A percentile compares a stretch with the other conserved stretches of the same genome.
phyloP scores from a whole-genome alignment of 139 green algal genomes.

The Yamagishiella unicocca region DNA sequence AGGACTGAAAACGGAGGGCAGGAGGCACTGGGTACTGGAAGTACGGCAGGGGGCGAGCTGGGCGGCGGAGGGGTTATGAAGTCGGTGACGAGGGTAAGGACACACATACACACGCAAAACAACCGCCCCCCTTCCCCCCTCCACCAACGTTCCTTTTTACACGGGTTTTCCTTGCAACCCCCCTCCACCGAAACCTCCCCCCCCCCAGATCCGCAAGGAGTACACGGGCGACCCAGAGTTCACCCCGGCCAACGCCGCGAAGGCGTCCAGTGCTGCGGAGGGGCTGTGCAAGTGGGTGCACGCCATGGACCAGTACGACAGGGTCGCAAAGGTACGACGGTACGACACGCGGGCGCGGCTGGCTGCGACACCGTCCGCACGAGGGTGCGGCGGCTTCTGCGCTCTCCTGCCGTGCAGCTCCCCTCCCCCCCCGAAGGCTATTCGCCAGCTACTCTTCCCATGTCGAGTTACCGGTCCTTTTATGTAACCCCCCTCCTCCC shows the following conservation, averaged over 20 bases:
- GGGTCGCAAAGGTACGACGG: constrained; percentile 65
- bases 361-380: background rate
- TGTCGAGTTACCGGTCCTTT: too few species aligned
- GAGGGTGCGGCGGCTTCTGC: too few species aligned
- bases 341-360: background rate
- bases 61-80: too few species aligned
- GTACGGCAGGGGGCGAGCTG: too few species aligned
- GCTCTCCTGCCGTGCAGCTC: too few species aligned
- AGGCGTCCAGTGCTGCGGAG: constrained; percentile 78
- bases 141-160: background rate
- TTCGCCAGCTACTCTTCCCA: too few species aligned
- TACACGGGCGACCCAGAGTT: constrained; percentile 80
- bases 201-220: constrained; percentile 63
- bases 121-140: background rate
- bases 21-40: too few species aligned
- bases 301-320: constrained; percentile 88
- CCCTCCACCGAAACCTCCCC: background rate
- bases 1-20: too few species aligned
- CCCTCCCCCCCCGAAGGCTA: too few species aligned
- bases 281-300: constrained; percentile 85
- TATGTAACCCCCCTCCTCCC: too few species aligned
- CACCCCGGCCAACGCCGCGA: constrained; percentile 71
- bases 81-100: too few species aligned
- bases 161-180: background rate
- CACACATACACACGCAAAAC: too few species aligned